Base-by-base conservation (phyloP, 2,329 filamentous ascomycete genomes). In the Ceratocystis diversiconidia region DNA sequence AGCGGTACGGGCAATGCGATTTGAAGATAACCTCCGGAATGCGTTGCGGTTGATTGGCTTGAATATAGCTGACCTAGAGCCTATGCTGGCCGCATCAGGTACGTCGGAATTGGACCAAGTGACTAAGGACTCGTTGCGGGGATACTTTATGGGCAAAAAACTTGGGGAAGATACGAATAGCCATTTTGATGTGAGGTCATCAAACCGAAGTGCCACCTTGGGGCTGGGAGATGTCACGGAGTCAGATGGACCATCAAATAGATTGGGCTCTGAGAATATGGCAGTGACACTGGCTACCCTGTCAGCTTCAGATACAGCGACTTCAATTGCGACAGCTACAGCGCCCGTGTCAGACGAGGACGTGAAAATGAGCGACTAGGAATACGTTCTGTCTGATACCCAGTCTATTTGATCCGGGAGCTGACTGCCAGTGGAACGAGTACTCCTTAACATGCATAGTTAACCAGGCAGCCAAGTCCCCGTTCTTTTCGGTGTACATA, bases 31-130 rank as follows among this genome's bases (percentile, higher is more conserved):
- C 2, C 55, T 66, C 5, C 62, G 55, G 3, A 63, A 61, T n/a
- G 55, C 61, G 5, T 19, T 66, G 41, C 61, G 61, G 10, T 52
- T 64, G 7, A 64, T 66, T 43, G 43, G 44, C 8, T 28, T 60
- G 10, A 22, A 48, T 6, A 10, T 66, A 25, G 28, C 61, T 6
- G n/a, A 55, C n/a, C 25, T 59, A 25, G 63, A 61, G 48, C 19
- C 48, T 22, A 25, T 15, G 22, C 25, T 19, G 10, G 10, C 5
- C 22, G 10, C 48, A 8, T 25, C 22, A 15, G 22, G 48, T 12
- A 12, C n/a, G n/a, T 19, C 7, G 6, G 48, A 10, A 10, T 3
- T 22, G 3, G 48, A 25, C 22, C 17, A 36, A n/a, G 6, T 1
- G 25, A 30, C 55, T 4, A 36, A 2, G 22, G 48, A 25, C 10